phyloP scores from a whole-genome alignment of 495 filamentous ascomycete genomes.

The Annulohypoxylon bovei region DNA sequence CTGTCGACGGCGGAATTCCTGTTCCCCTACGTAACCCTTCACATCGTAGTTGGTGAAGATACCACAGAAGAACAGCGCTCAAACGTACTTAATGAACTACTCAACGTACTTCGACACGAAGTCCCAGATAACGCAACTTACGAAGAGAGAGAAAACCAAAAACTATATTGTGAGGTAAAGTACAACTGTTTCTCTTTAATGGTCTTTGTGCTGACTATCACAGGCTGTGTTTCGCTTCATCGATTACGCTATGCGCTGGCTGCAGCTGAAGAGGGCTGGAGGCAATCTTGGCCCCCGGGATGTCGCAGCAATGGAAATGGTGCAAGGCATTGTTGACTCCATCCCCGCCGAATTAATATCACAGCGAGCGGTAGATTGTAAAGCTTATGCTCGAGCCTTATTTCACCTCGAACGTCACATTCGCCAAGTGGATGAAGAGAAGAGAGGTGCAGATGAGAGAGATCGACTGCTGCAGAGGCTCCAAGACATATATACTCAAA shows the following conservation, averaged over 20 bases:
- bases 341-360: conserved; percentile 90
- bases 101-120: conserved; percentile 72
- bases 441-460: conserved; percentile 52
- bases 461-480: conserved; percentile 75
- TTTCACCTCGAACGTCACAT: conserved; percentile 96
- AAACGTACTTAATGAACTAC: conserved; percentile 76
- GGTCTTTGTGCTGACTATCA: not conserved
- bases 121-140: conserved; percentile 61
- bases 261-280: conserved; percentile 75
- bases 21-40: conserved; percentile 83
- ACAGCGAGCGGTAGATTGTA: conserved; percentile 85
- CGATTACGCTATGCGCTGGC: conserved; percentile 90
- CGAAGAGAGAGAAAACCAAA: conserved; percentile 71
- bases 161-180: conserved; percentile 83
- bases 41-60: conserved; percentile 72
- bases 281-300: conserved; percentile 48
- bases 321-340: conserved; percentile 59
- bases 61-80: conserved; percentile 70
- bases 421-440: conserved; percentile 54
- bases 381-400: conserved; percentile 88
- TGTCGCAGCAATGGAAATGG: conserved; percentile 48
- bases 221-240: conserved; percentile 90
- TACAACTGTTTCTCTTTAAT: not conserved
- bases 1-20: conserved; percentile 84
- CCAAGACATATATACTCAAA: conserved; percentile 93